Evolutionary conservation across 2,329 filamentous ascomycete species (phyloP).

Genomic region (Drechslera avenae): DNA sequence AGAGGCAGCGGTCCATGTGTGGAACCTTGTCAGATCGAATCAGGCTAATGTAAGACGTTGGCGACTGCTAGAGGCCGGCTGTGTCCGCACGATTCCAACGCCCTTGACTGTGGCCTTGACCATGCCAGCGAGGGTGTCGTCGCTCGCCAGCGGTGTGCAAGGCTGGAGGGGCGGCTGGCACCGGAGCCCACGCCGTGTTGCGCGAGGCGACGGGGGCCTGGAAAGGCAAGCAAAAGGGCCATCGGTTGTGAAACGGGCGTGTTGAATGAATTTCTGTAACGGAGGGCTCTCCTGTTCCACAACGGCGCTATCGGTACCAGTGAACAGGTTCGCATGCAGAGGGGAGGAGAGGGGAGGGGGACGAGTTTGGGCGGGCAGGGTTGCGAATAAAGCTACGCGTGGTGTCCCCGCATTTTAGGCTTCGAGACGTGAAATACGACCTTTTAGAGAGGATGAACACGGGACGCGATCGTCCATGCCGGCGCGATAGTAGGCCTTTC

Average conservation of each 20-base stretch:
- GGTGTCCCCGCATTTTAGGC: conserved; percentile 40
- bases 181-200: not conserved
- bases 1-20: conserved; percentile 20
- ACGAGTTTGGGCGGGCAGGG: conserved; percentile 15
- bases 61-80: conserved; percentile 38
- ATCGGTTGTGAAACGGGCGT: conserved; percentile 18
- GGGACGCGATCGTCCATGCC: conserved; percentile 22
- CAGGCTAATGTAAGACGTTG: conserved; percentile 46
- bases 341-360: not conserved
- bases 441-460: not conserved
- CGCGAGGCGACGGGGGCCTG: conserved; percentile 5
- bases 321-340: conserved; percentile 28
- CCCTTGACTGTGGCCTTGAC: conserved; percentile 4
- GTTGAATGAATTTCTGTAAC: conserved; percentile 17
- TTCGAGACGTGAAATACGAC: conserved; percentile 21
- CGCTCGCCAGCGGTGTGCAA: not conserved
- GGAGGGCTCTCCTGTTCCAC: conserved; percentile 28
- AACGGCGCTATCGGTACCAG: conserved; percentile 26
- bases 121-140: conserved; percentile 3
- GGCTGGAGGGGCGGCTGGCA: not conserved
- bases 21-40: conserved; percentile 41
- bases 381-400: conserved; percentile 24
- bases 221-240: conserved; percentile 2
- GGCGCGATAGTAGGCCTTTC: conserved; percentile 4
- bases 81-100: conserved; percentile 29